Evolutionary conservation across 805 yeast species (phyloP), one percentile per base, ranked within the genome.

Genomic region (Scheffersomyces lignosus): DNA sequence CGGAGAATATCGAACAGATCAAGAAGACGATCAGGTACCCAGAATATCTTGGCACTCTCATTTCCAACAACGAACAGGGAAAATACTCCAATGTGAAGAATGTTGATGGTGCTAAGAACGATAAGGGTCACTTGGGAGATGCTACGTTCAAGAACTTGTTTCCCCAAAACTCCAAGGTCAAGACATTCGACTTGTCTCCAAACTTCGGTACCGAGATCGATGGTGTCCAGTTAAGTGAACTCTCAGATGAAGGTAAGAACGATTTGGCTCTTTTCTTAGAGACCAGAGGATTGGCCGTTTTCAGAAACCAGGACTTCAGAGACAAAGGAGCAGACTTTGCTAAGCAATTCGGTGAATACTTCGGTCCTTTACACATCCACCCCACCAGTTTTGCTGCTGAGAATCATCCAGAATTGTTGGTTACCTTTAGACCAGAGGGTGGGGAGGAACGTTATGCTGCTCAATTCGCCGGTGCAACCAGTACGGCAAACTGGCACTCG

Each of bases 291-390:
- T 42, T 56, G 35, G 57, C 41, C 12, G 45, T 56, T 18, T 56
- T 56, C 38, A 43, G 59, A 26, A 41, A 51, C 36, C 60, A 56
- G 34, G 59, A 56, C 25, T 44, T 56, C 29, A 47, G 52, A 38
- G 59, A 56, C 37, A 54, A 56, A 37, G 55, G 55, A 13, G 50
- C 56, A 8, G 44, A 40, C 3, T 48, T 51, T 28, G 48, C 53
- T 3, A 44, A 40, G 15, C 33, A 51, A 29, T 55, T 52, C 33
- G 58, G 56, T 4, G 38, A 42, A 29, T 41, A 55, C 39, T 55
- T 53, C 40, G 60, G 60, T n/a, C 60, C 60, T 5, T 49, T 55
- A 36, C 58, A 55, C 40, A 49, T 53, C 31, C 60, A 55, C 38
- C 60, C 58, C 1, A 7, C 24, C 9, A 23, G 44, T 15, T 45